Conservation (phyloP, 2,329 filamentous ascomycete genomes). For the Stagonosporopsis rhizophila region DNA sequence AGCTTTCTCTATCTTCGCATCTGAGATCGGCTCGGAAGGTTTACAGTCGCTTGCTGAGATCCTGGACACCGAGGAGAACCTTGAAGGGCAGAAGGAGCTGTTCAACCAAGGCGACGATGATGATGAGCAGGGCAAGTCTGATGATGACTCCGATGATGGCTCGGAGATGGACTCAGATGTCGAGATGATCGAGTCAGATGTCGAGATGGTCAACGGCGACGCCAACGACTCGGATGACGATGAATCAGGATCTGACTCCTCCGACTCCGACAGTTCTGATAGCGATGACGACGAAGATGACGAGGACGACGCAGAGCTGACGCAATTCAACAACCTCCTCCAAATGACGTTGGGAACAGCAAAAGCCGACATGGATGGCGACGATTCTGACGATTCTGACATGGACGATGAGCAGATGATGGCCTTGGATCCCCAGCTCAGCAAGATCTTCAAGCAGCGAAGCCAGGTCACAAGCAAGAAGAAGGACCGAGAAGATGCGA, state of each 20-base stretch:
- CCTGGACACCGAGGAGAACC: conserved; percentile 78
- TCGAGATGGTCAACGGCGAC: conserved; percentile 31
- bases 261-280: conserved; percentile 35
- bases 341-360: conserved; percentile 76
- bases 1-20: conserved; percentile 83
- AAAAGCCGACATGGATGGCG: conserved; percentile 62
- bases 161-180: conserved; percentile 55
- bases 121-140: conserved; percentile 52
- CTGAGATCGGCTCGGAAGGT: conserved; percentile 75
- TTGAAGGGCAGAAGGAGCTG: conserved; percentile 82
- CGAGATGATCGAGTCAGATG: conserved; percentile 50
- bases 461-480: conserved; percentile 72
- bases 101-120: conserved; percentile 68
- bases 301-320: conserved; percentile 60
- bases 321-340: conserved; percentile 76
- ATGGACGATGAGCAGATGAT: conserved; percentile 99
- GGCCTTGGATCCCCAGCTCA: conserved; percentile 80
- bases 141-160: conserved; percentile 57
- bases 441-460: conserved; percentile 83
- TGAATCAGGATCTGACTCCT: conserved; percentile 28
- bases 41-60: conserved; percentile 73
- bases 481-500: conserved; percentile 85
- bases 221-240: conserved; percentile 35
- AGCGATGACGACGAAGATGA: conserved; percentile 41
- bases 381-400: conserved; percentile 70